Base-by-base conservation (phyloP, 805 yeast species). In the Kuraishia capsulata region DNA sequence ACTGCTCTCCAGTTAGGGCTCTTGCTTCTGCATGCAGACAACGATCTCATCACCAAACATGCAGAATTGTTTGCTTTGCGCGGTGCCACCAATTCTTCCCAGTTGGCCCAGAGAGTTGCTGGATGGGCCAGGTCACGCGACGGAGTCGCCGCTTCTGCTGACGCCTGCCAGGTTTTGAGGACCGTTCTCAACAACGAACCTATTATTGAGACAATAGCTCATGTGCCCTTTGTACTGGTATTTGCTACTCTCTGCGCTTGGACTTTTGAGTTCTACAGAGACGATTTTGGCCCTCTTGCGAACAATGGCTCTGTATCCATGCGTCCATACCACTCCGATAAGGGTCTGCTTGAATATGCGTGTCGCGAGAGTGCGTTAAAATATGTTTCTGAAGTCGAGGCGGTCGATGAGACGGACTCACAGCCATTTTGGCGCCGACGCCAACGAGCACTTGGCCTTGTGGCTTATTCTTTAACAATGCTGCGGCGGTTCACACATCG, bases 91-190 rank as follows among this genome's bases (percentile, higher is more conserved):
- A 6, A 11, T 6, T 5, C 6, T 5, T 28, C 31, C 17, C 13
- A 14, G 6, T 13, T 14, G 9, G 31, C 42, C 9, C 29, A 37
- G 14, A 35, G 30, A 20, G 11, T 38, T n/a, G 35, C 42, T 6
- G 33, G 32, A 23, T 46, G 49, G 49, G 40, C 44, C 3, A 25
- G 46, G 5, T 39, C 37, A 10, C 20, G 29, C 2, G 40, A 30
- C 29, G 29, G 38, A 5, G 14, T 24, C n/a, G 21, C 20, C 3
- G 45, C 62, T 0, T 16, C 51, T 13, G 23, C 37, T 14, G 54
- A 54, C 36, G 53, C 63, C 1, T 53, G 60, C 33, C 44, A 51
- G 26, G 44, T 59, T 19, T 38, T 60, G 25, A 42, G 55, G 19
- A 48, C 53, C 8, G 53, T 53, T 3, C 39, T 48, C 18, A 39